Conservation (phyloP, 202 grass and related monocot species). For the Elaeis oleifera region DNA sequence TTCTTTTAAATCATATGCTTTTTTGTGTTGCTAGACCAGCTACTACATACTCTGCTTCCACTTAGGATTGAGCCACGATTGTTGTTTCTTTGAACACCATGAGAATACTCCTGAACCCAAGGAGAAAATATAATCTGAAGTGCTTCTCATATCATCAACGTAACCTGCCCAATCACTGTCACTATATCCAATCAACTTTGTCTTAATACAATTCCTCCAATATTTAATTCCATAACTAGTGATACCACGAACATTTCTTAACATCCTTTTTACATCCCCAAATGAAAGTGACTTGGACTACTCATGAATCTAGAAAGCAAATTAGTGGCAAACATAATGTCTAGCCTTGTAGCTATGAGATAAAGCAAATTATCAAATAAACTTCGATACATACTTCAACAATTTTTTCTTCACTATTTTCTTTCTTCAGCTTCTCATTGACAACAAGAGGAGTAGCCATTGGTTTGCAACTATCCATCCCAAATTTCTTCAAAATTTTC, state of each 20-base stretch:
- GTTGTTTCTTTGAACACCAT: slow-evolving; percentile 12
- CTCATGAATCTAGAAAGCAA: slow-evolving; percentile 1
- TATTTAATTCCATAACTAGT: background rate
- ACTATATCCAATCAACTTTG: no score
- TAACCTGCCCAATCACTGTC: slow-evolving; percentile 10
- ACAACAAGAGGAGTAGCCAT: background rate
- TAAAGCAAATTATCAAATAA: slow-evolving; percentile 29
- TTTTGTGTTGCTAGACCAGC: background rate
- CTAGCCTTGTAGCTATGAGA: background rate
- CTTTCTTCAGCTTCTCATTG: slow-evolving; percentile 6
- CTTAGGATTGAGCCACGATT: slow-evolving; percentile 7
- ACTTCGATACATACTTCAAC: slow-evolving; percentile 6
- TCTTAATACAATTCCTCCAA: no score
- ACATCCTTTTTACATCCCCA: background rate
- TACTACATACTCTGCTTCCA: slow-evolving; percentile 11
- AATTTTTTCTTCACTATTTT: background rate
- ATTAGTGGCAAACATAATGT: slow-evolving; percentile 13
- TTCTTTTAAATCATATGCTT: slow-evolving; percentile 18
- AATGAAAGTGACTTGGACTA: background rate
- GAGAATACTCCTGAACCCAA: slow-evolving; percentile 3
- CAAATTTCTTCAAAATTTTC: slow-evolving; percentile 3
- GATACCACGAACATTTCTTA: background rate
- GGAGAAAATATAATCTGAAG: background rate
- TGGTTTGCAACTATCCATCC: slow-evolving; percentile 6
- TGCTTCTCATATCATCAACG: slow-evolving; percentile 17